Evolutionary conservation across 257 asterid species (phyloP).

Genomic region (Vinca minor): DNA sequence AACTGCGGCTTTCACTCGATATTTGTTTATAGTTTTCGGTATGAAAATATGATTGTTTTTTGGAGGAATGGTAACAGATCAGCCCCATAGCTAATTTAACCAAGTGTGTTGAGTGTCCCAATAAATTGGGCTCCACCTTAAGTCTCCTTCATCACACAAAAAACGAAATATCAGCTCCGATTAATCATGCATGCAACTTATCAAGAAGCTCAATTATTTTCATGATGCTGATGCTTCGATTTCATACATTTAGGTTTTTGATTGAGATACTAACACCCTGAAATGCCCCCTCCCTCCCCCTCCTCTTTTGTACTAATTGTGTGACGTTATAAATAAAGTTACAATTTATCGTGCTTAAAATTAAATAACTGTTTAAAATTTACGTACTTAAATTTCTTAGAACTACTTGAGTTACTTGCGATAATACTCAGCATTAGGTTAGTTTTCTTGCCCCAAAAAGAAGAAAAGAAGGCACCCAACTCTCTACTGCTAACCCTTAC

Average conservation of each 20-base stretch:
- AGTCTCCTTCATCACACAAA: neutral
- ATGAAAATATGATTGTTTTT: neutral
- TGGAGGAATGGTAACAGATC: conserved; percentile 5
- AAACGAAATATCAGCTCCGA: conserved; percentile 5
- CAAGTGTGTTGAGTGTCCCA: conserved; percentile 16
- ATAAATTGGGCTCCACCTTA: conserved; percentile 14
- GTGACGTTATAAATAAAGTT: no score
- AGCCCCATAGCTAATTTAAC: neutral
- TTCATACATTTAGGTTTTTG: neutral
- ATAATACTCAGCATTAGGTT: no score
- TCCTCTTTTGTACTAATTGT: no score
- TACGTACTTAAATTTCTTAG: no score
- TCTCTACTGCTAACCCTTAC: no score
- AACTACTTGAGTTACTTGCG: no score
- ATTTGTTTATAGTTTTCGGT: neutral
- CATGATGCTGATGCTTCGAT: conserved; percentile 16
- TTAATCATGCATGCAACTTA: conserved; percentile 14
- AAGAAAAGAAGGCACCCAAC: no score
- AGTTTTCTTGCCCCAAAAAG: no score
- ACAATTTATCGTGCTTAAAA: no score
- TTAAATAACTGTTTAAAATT: no score
- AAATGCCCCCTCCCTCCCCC: no score
- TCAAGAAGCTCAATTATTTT: conserved; percentile 20
- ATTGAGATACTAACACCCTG: neutral
- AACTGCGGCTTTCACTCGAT: no score